A percentile compares a stretch with the other conserved stretches of the same genome.
phyloP scores from a whole-genome alignment of 2,329 filamentous ascomycete species.

The Elsinoe fawcettii region DNA sequence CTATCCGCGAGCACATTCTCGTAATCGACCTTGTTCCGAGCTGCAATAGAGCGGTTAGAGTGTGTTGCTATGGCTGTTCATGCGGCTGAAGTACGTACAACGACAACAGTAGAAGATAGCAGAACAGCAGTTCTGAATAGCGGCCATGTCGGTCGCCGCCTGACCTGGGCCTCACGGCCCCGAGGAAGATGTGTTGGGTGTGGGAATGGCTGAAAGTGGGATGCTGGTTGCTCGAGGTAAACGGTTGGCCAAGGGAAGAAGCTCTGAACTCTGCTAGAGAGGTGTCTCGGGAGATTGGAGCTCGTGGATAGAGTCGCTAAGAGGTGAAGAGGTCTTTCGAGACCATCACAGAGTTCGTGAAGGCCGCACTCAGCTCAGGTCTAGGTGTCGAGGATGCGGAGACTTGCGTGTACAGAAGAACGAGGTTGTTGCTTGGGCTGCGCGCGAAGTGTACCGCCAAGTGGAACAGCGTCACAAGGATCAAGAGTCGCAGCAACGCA shows the following conservation, averaged over 20 bases:
- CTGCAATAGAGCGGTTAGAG: conserved; percentile 27
- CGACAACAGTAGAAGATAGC: conserved; percentile 29
- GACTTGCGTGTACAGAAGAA: not conserved
- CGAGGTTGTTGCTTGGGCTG: conserved; percentile 9
- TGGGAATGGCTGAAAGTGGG: not conserved
- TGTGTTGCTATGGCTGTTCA: not conserved
- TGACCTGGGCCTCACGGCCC: conserved; percentile 16
- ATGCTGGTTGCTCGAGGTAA: conserved; percentile 13
- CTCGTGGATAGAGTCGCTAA: not conserved
- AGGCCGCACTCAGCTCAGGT: not conserved
- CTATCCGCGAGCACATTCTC: conserved; percentile 66
- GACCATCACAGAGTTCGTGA: not conserved
- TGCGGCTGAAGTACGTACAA: conserved; percentile 20
- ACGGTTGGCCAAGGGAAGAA: conserved; percentile 5
- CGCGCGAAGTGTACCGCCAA: conserved; percentile 5
- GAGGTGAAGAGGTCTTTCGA: not conserved
- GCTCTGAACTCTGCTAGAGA: conserved; percentile 8
- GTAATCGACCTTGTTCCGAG: conserved; percentile 41
- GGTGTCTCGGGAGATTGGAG: not conserved
- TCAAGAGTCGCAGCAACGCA: not conserved
- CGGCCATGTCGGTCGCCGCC: conserved; percentile 19
- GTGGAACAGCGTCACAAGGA: conserved; percentile 9
- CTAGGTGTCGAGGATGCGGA: not conserved
- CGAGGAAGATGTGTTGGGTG: not conserved
- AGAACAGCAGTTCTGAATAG: conserved; percentile 27